Evolutionary conservation across 345 rosid genomes (phyloP).

Genomic region (Cardamine occulta): DNA sequence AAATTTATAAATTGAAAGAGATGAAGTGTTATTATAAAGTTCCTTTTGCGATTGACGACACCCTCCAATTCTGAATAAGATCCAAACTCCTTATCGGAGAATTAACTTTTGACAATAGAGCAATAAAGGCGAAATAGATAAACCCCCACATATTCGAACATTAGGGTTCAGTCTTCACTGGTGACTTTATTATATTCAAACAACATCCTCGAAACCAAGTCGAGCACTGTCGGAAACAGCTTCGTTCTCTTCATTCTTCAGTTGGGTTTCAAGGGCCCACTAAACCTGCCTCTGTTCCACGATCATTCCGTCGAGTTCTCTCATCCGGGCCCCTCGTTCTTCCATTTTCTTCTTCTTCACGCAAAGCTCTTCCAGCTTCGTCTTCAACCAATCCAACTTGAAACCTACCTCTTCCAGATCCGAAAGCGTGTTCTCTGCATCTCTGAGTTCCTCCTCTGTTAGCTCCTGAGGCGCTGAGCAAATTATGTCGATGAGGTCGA

Average conservation of each 20-base stretch:
- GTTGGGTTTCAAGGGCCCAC: constrained; percentile 33
- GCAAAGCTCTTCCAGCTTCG: constrained; percentile 33
- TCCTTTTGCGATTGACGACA: not conserved
- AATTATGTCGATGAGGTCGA: constrained; percentile 35
- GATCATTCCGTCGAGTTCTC: constrained; percentile 40
- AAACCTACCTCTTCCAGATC: constrained; percentile 42
- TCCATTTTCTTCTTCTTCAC: constrained; percentile 43
- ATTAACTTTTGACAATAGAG: not conserved
- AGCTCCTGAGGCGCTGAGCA: constrained; percentile 43
- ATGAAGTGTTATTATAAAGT: not conserved
- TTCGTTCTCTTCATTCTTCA: constrained; percentile 43
- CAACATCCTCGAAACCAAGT: constrained; percentile 41
- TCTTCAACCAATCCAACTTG: constrained; percentile 44
- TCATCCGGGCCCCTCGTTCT: constrained; percentile 34
- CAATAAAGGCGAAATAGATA: not conserved
- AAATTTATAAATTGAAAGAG: too few relatives aligned
- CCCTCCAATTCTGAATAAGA: not conserved
- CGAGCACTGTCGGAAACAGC: constrained; percentile 35
- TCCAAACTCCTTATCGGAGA: not conserved
- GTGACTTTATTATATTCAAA: constrained; percentile 27
- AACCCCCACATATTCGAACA: not conserved
- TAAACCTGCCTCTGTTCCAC: constrained; percentile 24
- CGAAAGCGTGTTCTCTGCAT: constrained; percentile 30
- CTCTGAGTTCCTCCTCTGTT: constrained; percentile 36
- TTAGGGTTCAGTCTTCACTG: constrained; percentile 12